Evolutionary conservation across 805 yeast species (phyloP).

Genomic region (Kazachstania martiniae): DNA sequence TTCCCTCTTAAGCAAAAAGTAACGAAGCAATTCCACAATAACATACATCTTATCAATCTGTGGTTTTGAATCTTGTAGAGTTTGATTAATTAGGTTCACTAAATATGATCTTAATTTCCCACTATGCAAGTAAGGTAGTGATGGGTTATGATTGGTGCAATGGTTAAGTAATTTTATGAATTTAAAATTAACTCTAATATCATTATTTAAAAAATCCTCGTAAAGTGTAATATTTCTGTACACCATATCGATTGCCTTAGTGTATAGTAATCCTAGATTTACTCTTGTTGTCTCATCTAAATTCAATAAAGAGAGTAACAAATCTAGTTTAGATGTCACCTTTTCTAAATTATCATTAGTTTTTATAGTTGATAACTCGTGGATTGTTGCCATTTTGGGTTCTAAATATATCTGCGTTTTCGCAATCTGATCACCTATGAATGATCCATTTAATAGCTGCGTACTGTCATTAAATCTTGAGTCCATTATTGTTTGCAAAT

Average conservation of each 20-base stretch:
- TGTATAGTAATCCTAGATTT: slow-evolving; percentile 11
- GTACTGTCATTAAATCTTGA: too few relatives aligned
- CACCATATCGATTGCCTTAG: slow-evolving; percentile 7
- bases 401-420: slow-evolving; percentile 1
- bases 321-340: slow-evolving; percentile 14
- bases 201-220: slow-evolving; percentile 6
- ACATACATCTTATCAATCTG: slow-evolving; percentile 3
- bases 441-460: too few relatives aligned
- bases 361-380: slow-evolving; percentile 5
- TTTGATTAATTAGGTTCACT: slow-evolving; percentile 2
- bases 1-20: too few relatives aligned
- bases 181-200: slow-evolving; percentile 8
- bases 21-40: slow-evolving; percentile 10
- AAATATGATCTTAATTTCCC: slow-evolving; percentile 5
- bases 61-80: background rate
- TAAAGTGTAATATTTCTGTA: slow-evolving; percentile 5
- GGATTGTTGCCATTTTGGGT: background rate
- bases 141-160: slow-evolving; percentile 11
- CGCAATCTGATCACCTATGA: slow-evolving; percentile 4
- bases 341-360: background rate
- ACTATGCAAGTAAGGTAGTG: slow-evolving; percentile 6
- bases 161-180: slow-evolving; percentile 13
- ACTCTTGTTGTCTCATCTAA: slow-evolving; percentile 13
- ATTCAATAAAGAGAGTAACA: slow-evolving; percentile 11
- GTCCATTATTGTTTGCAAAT: too few relatives aligned